Base-by-base conservation (phyloP, 257 asterid species). In the Solanum chaucha region DNA sequence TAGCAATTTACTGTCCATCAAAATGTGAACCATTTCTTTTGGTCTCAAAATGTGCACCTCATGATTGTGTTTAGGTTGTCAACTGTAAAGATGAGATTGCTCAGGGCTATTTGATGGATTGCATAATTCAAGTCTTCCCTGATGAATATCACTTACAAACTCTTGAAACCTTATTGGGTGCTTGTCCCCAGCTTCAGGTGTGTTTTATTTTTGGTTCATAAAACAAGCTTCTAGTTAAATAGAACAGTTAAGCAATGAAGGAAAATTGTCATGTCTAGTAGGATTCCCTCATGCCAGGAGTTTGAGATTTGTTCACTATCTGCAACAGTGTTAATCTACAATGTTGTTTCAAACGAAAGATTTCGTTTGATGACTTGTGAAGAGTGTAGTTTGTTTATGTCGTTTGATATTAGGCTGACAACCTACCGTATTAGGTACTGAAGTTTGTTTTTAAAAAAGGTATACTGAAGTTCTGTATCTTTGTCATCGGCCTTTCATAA, bases 111-210 rank as follows among this genome's bases (percentile, higher is more conserved):
- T 91, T 97, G 94, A 97, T 96, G 99, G 99, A 97, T 92, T 97
- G 99, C 92, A 92, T 97, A 82, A 97, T 97, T 89, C 99, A 97
- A 96, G 99, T 97, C 86, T 97, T 97, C 90, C 98, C 99, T 30
- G 99, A 97, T 88, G 99, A 96, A 89, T 97, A 96, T 84, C 99
- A 97, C 89, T 92, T 97, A 92, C 99, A 96, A 93, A 96, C 98
- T 85, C 98, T 97, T 88, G 99, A 96, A 92, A 94, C 93, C 55
- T 91, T 97, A 92, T 90, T 97, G 91, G 96, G 90, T 88, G 99
- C 99, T 88, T 97, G 98, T 93, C 99, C 99, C 83, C 99, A 93
- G 91, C 99, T 97, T 91, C 99, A 97, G 99, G 99, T 97, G 51
- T 86, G 64, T 68, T 85, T 15, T 70, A 12, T 51, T 72, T 2